Percentiles rank a stretch among this genome's conserved stretches.
Conservation (phyloP, 1,284 basidiomycete genomes). For the Cutaneotrichosporon cutaneum region DNA sequence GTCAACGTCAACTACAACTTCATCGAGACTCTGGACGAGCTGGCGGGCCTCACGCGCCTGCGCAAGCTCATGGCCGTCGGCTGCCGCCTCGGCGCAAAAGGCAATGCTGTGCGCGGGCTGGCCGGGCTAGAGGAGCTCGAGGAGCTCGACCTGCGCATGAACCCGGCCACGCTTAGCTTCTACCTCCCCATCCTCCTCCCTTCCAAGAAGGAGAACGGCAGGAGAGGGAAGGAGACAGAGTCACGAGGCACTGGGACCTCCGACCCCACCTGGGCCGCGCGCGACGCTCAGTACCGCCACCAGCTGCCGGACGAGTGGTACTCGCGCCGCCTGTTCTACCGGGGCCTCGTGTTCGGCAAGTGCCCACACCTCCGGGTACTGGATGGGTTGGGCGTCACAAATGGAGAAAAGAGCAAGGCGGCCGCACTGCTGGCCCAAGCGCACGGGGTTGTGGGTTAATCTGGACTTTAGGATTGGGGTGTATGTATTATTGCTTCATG, state of each 20-base stretch:
- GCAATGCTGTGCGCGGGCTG: slow-evolving; percentile 66
- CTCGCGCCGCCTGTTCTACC: slow-evolving; percentile 77
- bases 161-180: slow-evolving; percentile 90
- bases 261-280: slow-evolving; percentile 58
- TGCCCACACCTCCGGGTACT: slow-evolving; percentile 67
- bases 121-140: slow-evolving; percentile 72
- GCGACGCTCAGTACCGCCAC: slow-evolving; percentile 81
- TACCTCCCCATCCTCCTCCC: slow-evolving; percentile 78
- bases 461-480: background rate
- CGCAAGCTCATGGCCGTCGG: slow-evolving; percentile 82
- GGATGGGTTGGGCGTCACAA: slow-evolving; percentile 75
- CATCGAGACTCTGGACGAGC: slow-evolving; percentile 65
- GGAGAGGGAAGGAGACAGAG: slow-evolving; percentile 3
- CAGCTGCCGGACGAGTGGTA: slow-evolving; percentile 84
- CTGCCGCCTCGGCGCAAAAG: slow-evolving; percentile 64
- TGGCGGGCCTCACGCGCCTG: slow-evolving; percentile 72
- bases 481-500: background rate
- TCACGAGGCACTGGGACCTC: slow-evolving; percentile 2
- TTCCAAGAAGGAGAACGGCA: background rate
- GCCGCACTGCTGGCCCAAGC: slow-evolving; percentile 59
- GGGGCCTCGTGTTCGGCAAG: slow-evolving; percentile 76
- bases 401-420: slow-evolving; percentile 79
- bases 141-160: slow-evolving; percentile 89
- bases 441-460: background rate
- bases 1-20: slow-evolving; percentile 97